Evolutionary conservation across 805 yeast genomes (phyloP), one percentile per base, ranked within the genome.

Genomic region (Candida dajiaensis): DNA sequence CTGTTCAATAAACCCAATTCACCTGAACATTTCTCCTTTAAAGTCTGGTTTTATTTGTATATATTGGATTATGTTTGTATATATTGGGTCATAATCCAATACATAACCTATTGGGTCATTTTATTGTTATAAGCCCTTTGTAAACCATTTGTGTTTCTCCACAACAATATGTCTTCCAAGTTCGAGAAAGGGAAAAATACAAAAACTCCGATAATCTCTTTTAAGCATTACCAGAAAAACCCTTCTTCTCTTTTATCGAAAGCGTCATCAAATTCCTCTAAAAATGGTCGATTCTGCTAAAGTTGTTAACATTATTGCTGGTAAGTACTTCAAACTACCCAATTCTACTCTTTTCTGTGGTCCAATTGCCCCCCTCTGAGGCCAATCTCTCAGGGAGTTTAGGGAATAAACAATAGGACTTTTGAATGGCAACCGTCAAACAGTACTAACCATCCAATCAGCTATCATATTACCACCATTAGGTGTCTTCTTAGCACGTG

Each of bases 391-490:
- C n/a, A n/a, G n/a, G n/a, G n/a, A 13, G 31, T 28, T 28, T 28
- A 28, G n/a, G n/a, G 31, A 7, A 13, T 28, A 4, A 25, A 25
- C 28, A 25, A 25, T 25, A 25, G 28, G 9, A 29, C 35, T 9
- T 22, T 22, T 22, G 25, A 9, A 22, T 6, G 25, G 25, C 25
- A 22, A 22, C 25, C 6, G 25, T 6, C 8, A 22, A 6, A 22
- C 25, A 25, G 28, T 6, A 29, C 35, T 29, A 29, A 35, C 38
- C 19, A 35, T 12, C 23, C 10, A 22, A 7, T 4, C 50, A 72
- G 85, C 90, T 44, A 41, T 85, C 43, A 65, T 85, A 51, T 65
- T 85, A 54, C 94, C 94, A 43, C 90, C 90, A 43, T 73, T 85
- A 56, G 86, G 90, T 31, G 94, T 85, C 52, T 83, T 79, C 66